phyloP scores from a whole-genome alignment of 73 alveolate genomes.

The Blepharisma stoltei region DNA sequence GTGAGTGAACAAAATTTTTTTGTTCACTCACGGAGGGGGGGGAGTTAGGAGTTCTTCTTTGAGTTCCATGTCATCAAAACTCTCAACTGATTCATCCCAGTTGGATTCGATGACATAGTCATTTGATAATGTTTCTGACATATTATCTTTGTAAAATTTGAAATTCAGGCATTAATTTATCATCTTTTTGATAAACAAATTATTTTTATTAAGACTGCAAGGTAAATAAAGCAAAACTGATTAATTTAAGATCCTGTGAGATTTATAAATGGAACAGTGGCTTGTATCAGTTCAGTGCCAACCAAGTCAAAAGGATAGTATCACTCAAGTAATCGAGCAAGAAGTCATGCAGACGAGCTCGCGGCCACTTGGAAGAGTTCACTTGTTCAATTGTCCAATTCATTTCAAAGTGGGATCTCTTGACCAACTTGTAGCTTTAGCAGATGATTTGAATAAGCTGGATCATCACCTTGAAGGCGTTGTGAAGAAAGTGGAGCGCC shows the following conservation, averaged over 20 bases:
- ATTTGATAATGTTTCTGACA: background rate
- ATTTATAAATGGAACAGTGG: conserved; percentile 19
- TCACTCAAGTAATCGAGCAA: conserved; percentile 1
- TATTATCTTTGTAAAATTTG: no score
- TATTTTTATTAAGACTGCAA: no score
- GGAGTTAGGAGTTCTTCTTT: conserved; percentile 68
- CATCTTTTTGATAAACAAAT: no score
- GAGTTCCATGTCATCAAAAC: conserved; percentile 64
- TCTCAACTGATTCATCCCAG: conserved; percentile 82
- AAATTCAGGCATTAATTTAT: no score
- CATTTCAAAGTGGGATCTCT: conserved; percentile 59
- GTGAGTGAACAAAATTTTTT: no score
- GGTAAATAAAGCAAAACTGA: no score
- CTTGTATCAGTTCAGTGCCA: conserved; percentile 18
- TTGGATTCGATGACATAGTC: conserved; percentile 46
- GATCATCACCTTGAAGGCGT: conserved; percentile 55
- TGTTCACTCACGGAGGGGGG: no score
- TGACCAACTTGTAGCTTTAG: conserved; percentile 55
- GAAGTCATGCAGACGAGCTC: background rate
- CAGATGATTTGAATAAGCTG: conserved; percentile 51
- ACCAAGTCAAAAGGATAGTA: background rate
- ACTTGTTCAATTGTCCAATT: background rate
- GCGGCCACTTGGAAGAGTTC: background rate
- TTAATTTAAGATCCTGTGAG: no score
- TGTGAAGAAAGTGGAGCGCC: conserved; percentile 54